phyloP scores from a whole-genome alignment of 177 flowering plant species.

The Vitis hybrid region DNA sequence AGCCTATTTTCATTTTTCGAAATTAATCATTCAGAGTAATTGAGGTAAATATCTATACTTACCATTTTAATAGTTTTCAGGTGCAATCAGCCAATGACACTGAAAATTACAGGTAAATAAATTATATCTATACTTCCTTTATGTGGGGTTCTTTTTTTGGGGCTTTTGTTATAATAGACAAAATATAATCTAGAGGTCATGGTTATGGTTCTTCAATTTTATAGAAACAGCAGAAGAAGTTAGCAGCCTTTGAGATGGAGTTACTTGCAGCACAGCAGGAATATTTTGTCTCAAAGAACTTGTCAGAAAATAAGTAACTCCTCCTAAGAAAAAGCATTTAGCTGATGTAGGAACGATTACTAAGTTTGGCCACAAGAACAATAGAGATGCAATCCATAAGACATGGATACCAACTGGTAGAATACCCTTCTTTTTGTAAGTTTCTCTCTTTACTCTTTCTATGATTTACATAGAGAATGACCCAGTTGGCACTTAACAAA shows the following conservation, averaged over 20 bases:
- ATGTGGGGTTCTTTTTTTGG: background rate
- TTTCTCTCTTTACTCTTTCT: background rate
- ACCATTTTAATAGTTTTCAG: conserved; percentile 60
- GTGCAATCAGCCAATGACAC: conserved; percentile 90
- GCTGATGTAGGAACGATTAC: conserved; percentile 51
- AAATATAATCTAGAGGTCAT: no score
- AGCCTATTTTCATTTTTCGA: background rate
- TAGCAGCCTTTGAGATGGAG: conserved; percentile 78
- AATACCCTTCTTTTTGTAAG: conserved; percentile 7
- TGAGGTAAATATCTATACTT: no score
- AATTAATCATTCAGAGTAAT: background rate
- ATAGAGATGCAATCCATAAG: conserved; percentile 83
- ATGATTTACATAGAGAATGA: no score
- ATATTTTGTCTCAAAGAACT: conserved; percentile 66
- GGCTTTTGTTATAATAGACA: no score
- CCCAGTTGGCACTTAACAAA: no score
- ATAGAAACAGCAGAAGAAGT: conserved; percentile 87
- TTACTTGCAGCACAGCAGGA: conserved; percentile 70
- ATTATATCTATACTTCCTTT: background rate
- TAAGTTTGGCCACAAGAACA: conserved; percentile 26
- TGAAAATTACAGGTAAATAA: conserved; percentile 73
- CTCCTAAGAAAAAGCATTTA: conserved; percentile 43
- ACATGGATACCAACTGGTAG: conserved; percentile 92
- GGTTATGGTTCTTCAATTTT: background rate
- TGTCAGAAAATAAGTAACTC: conserved; percentile 30